phyloP scores from a whole-genome alignment of 306 rosid species.

The Crotalaria pallida region DNA sequence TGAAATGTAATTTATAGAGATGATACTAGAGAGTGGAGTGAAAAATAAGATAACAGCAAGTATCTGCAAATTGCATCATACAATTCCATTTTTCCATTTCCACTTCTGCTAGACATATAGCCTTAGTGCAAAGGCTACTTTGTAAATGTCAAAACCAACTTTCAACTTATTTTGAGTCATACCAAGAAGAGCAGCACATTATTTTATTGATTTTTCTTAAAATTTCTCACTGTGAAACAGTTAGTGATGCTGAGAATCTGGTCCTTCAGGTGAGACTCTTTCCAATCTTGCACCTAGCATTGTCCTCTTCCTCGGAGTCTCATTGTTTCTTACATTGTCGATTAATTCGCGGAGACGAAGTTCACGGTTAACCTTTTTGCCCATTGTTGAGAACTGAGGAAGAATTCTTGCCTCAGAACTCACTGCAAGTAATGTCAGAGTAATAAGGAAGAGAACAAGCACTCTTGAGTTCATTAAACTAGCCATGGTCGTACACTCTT shows the following conservation, averaged over 20 bases:
- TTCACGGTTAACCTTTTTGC: neutral
- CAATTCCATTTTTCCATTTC: neutral
- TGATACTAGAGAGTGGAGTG: neutral
- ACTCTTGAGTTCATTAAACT: neutral
- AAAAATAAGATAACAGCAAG: neutral
- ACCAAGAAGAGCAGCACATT: neutral
- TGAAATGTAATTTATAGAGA: neutral
- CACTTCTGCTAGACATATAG: neutral
- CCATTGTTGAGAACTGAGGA: neutral
- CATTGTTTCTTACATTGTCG: neutral
- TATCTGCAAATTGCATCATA: neutral
- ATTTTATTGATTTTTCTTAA: neutral
- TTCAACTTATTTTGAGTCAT: neutral
- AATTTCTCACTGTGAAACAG: no score
- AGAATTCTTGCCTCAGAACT: constrained; percentile 12
- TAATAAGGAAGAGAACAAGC: constrained; percentile 5
- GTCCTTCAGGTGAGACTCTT: constrained; percentile 25
- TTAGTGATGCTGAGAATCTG: constrained; percentile 43
- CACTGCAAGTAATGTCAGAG: neutral
- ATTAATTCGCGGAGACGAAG: neutral
- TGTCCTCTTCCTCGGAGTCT: neutral
- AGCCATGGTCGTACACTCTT: neutral
- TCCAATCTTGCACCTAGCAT: constrained; percentile 15
- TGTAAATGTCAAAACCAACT: neutral
- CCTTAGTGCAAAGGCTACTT: neutral